Base-by-base conservation (phyloP, 495 filamentous ascomycete species). In the Mytilinidion resinicola region DNA sequence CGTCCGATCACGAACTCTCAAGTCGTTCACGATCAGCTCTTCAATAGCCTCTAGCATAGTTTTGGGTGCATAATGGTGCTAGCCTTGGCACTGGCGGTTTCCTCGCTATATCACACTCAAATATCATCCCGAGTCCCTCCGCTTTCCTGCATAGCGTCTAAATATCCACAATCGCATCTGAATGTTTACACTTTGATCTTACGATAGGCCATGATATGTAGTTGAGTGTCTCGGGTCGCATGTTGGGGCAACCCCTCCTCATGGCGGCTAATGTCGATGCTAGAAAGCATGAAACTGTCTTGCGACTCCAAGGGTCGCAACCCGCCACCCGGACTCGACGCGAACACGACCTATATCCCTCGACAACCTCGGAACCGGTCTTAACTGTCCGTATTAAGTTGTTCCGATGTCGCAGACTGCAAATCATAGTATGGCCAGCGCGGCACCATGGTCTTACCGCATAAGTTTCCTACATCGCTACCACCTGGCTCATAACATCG, bases 21-120 rank as follows among this genome's bases (percentile, higher is more conserved):
- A 53, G 5, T 7, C 51, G 7, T 53, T 53, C 30, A 17, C 14
- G 33, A 36, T 41, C 34, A 25, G 51, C 2, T 14, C 2, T 21
- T 41, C 15, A 1, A 38, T 21, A 10, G 12, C 15, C 51, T 53
- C 14, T 37, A 57, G 54, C 60, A 62, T 62, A 60, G 49, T 57
- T 60, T 60, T 60, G 52, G 61, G 35, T 55, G 62, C 62, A 65
- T 65, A 42, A 58, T 37, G 14, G 49, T 58, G 33, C 48, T 51
- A 65, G 54, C 62, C 46, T 55, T 30, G 49, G 53, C 20, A 43
- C 53, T 43, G 11, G 37, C 12, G 12, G 11, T 33, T 55, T 46
- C 39, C 15, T 41, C 39, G 20, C 30, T 5, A 46, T 55, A 44
- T 15, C 33, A 53, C 50, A 52, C 11, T 21, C 25, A 9, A 53